Conservation (phyloP, 345 rosid genomes). For the Cardamine resedifolia region DNA sequence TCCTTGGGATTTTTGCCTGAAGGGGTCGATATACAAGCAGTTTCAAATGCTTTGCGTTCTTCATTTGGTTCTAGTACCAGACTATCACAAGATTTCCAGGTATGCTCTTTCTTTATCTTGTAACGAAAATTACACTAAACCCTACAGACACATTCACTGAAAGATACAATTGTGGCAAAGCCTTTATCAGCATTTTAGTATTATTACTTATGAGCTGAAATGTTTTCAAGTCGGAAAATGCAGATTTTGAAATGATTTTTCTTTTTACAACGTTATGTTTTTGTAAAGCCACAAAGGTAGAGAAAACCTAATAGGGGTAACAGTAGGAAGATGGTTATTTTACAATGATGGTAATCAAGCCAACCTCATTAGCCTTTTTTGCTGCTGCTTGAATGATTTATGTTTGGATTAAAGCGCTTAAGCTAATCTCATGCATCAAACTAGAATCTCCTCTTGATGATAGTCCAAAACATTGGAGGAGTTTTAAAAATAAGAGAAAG, state of each 20-base stretch:
- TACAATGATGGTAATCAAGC: neutral
- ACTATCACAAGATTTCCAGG: constrained; percentile 95
- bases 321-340: neutral
- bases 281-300: neutral
- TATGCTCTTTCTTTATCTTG: constrained; percentile 30
- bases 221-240: neutral
- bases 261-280: neutral
- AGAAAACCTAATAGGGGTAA: neutral
- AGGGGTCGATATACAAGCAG: constrained; percentile 73
- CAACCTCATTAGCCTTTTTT: neutral
- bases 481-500: neutral
- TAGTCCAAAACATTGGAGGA: neutral
- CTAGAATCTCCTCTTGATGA: neutral
- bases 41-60: constrained; percentile 73
- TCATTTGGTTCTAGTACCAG: constrained; percentile 70
- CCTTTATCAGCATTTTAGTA: neutral
- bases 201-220: neutral
- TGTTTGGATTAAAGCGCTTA: neutral
- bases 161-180: neutral
- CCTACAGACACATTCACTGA: neutral
- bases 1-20: constrained; percentile 99
- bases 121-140: neutral
- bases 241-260: neutral
- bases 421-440: neutral
- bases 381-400: neutral